Evolutionary conservation across 2,329 filamentous ascomycete genomes (phyloP).

Genomic region (Aspergillus oerlinghausenensis): DNA sequence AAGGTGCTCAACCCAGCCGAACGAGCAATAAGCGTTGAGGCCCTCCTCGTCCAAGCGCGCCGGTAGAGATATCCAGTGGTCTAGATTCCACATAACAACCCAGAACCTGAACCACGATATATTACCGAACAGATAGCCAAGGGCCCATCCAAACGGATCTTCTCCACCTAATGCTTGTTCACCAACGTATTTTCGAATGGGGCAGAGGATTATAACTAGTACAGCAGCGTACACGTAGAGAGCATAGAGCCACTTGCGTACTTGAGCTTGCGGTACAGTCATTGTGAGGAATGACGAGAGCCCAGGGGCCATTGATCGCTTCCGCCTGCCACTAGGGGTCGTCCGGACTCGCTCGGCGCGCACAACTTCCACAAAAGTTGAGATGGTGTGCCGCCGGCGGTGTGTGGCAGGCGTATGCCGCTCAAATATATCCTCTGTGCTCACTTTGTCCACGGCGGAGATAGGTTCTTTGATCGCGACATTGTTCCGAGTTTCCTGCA

Average conservation of each 20-base stretch:
- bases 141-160: slow-evolving; percentile 88
- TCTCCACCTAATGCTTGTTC: slow-evolving; percentile 61
- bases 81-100: slow-evolving; percentile 63
- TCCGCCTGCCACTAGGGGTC: slow-evolving; percentile 62
- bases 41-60: slow-evolving; percentile 29
- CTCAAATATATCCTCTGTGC: slow-evolving; percentile 21
- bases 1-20: slow-evolving; percentile 62
- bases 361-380: slow-evolving; percentile 37
- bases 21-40: slow-evolving; percentile 40
- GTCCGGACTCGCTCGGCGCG: slow-evolving; percentile 28
- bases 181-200: slow-evolving; percentile 66
- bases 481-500: slow-evolving; percentile 16
- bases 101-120: slow-evolving; percentile 66
- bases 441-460: slow-evolving; percentile 21
- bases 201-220: slow-evolving; percentile 61
- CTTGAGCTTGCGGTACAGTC: slow-evolving; percentile 69
- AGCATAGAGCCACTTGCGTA: slow-evolving; percentile 81
- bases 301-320: slow-evolving; percentile 60
- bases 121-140: slow-evolving; percentile 85
- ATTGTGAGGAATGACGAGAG: slow-evolving; percentile 72
- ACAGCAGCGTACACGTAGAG: slow-evolving; percentile 69
- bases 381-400: slow-evolving; percentile 49
- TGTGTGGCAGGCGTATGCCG: slow-evolving; percentile 7
- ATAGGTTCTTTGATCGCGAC: slow-evolving; percentile 11
- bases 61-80: slow-evolving; percentile 72